Base-by-base conservation (phyloP, 2,329 filamentous ascomycete species). In the Botrytis byssoidea region DNA sequence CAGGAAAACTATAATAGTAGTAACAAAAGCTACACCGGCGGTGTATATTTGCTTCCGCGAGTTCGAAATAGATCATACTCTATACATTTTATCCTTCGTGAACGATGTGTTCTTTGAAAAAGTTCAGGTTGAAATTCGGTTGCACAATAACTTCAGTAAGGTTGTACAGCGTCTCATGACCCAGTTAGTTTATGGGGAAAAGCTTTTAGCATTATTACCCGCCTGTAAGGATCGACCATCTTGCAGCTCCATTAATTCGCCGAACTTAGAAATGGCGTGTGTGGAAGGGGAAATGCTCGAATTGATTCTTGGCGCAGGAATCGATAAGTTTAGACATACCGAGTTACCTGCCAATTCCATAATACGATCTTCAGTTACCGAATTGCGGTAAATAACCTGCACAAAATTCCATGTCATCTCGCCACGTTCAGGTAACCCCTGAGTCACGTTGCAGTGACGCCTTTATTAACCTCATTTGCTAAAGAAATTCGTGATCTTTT, bases 401-500 rank as follows among this genome's bases (percentile, higher is more conserved):
- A 42, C 48, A 12, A 32, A 57, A 42, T 57, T 16, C 10, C 25
- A 32, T 57, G 7, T 18, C n/a, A 57, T 69, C 66, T 25, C 51
- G 16, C 40, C 40, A 57, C 4, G 29, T 44, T 37, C 37, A 71
- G 8, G 35, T 51, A n/a, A 16, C 57, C 42, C 37, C 29, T 32
- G 25, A 61, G n/a, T 14, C 22, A 10, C 9, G 16, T 57, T 72
- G 44, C 6, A 57, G 16, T 16, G 14, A 29, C 40, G 46, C n/a
- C 5, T 46, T 9, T 12, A 16, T 42, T 61, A n/a, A 59, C n/a
- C 35, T 72, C 66, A 79, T 46, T 80, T 80, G 4, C 72, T 71
- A 74, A 89, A 89, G 79, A 89, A 89, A 78, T 82, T 86, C 51
- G 87, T 89, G 74, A 89, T 89, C 79, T 86, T 81, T 75, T 79